Evolutionary conservation across 495 filamentous ascomycete species (phyloP), one percentile per base, ranked within the genome.

Genomic region (Entonaema liquescens): DNA sequence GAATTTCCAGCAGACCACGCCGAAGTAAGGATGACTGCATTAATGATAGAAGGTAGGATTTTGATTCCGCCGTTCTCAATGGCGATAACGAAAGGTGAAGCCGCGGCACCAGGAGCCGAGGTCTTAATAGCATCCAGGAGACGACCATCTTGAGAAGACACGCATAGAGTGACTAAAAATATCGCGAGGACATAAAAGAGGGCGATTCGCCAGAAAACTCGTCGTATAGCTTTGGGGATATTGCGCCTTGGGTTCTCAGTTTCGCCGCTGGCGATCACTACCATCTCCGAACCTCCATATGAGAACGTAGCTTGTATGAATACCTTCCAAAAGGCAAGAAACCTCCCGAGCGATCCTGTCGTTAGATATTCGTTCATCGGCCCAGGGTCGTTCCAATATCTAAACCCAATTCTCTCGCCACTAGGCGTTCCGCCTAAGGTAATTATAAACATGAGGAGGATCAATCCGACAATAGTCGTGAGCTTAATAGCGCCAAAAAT

Each of bases 181-280:
- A 91, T 86, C 4, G 86, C 89, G 42, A 90, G 73, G 69, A 92
- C 83, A 79, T 92, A 92, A 77, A 93, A 90, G 74, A 92, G 84
- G 47, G 91, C 77, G 67, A 93, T 91, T 19, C 90, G 84, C 79
- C 83, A 89, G 74, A 91, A 92, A 3, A 90, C 90, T 68, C 90
- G 88, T 64, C 85, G 86, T 62, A 91, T 89, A 0, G 90, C 90
- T 15, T 86, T 84, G 0, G 90, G 90, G n/a, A 93, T 88, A 28
- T 89, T 90, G 73, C 87, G 85, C 67, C 89, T 82, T 2, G 90
- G 90, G 67, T 93, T 91, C 59, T 88, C 83, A 5, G 90, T 92
- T 80, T 94, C 91, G 53, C 89, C 90, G 1, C 91, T 90, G 5
- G 91, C 90, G 68, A 93, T 86, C 33, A 87, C 87, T 2, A 87